Conservation (phyloP, 768 basidiomycete species). For the Boletellus emodensis region DNA sequence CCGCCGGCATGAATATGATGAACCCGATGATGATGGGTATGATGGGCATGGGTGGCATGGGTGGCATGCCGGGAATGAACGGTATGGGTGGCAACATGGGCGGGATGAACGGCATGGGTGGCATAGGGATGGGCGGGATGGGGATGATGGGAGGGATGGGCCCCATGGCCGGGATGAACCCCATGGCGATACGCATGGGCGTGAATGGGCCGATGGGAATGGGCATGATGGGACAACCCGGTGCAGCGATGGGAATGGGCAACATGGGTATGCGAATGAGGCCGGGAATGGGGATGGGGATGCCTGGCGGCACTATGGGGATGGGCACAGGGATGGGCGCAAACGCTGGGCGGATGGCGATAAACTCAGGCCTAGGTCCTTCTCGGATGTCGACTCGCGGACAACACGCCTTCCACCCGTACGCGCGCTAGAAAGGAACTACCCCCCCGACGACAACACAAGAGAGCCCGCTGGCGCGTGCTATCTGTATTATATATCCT, state of each 20-base stretch:
- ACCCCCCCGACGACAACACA: not conserved
- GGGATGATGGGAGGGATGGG: constrained; percentile 36
- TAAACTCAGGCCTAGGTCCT: constrained; percentile 44
- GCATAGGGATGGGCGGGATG: constrained; percentile 31
- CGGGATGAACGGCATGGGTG: constrained; percentile 20
- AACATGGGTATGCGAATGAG: constrained; percentile 35
- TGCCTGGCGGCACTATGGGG: constrained; percentile 37
- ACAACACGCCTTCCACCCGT: constrained; percentile 64
- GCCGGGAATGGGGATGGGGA: constrained; percentile 38
- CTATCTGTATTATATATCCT: constrained; percentile 32
- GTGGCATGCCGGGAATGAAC: constrained; percentile 34
- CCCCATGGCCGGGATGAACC: constrained; percentile 25
- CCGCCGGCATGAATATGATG: constrained; percentile 49
- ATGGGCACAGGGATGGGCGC: constrained; percentile 17
- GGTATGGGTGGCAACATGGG: constrained; percentile 16
- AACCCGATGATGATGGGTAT: constrained; percentile 40
- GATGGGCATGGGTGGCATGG: constrained; percentile 44
- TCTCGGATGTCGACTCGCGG: constrained; percentile 48
- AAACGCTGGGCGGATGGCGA: constrained; percentile 38
- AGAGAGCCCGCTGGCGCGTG: not conserved
- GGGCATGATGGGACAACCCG: constrained; percentile 32
- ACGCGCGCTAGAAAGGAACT: constrained; percentile 42
- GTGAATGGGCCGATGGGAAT: constrained; percentile 35
- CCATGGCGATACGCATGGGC: constrained; percentile 36
- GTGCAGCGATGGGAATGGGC: constrained; percentile 18